Conservation (phyloP, 371 early-diverging fungal genomes). For the Mycotypha africana region DNA sequence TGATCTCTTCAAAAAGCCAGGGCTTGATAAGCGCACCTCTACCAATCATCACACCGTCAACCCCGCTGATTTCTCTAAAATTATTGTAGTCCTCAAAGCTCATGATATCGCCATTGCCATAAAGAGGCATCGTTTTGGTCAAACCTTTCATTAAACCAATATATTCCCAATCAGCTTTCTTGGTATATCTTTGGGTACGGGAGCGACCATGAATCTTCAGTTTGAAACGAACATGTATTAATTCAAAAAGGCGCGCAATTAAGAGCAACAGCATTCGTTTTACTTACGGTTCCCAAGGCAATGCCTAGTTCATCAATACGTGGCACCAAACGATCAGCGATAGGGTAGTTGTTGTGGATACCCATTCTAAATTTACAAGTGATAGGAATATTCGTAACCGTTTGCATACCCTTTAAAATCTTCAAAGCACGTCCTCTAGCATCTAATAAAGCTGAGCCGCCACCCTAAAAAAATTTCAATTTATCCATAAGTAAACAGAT, state of each 20-base stretch:
- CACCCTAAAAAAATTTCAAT: constrained; percentile 49
- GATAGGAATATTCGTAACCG: constrained; percentile 70
- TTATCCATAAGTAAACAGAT: neutral
- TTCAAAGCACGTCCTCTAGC: constrained; percentile 63
- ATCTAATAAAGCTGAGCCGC: constrained; percentile 80
- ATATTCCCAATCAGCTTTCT: constrained; percentile 90
- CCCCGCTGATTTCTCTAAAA: constrained; percentile 51
- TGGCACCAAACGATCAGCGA: constrained; percentile 76
- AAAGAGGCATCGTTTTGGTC: constrained; percentile 48
- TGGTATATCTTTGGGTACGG: constrained; percentile 90
- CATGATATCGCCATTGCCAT: constrained; percentile 90
- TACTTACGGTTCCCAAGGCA: constrained; percentile 41
- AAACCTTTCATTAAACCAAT: constrained; percentile 55
- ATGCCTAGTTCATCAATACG: constrained; percentile 52
- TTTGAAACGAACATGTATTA: neutral
- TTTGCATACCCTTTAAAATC: constrained; percentile 73
- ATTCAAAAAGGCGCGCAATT: too few relatives aligned
- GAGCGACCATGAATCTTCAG: constrained; percentile 84
- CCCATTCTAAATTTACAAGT: constrained; percentile 94
- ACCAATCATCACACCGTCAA: constrained; percentile 93
- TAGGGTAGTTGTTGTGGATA: constrained; percentile 50
- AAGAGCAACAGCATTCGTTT: neutral
- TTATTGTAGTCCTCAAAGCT: constrained; percentile 81
- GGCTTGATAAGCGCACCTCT: constrained; percentile 90
- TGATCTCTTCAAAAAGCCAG: constrained; percentile 96